phyloP scores from a whole-genome alignment of 495 filamentous ascomycete genomes.

The Cercophora newfieldiana region DNA sequence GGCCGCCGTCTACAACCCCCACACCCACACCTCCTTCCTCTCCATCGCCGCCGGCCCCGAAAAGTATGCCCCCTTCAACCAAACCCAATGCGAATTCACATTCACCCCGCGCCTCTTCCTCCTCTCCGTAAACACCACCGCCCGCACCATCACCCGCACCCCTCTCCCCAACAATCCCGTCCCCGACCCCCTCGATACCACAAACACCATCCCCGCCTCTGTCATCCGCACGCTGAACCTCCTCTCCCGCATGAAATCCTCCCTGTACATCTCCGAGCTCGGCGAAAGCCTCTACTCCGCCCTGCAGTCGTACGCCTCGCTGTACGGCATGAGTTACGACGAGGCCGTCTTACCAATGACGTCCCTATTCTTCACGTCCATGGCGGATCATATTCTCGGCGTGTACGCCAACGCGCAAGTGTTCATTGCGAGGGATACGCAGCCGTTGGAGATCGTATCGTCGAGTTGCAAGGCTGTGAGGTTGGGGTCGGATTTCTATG shows the following conservation, averaged over 20 bases:
- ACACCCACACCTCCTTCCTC: not conserved
- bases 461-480: not conserved
- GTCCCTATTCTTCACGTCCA: not conserved
- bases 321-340: not conserved
- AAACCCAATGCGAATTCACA: not conserved
- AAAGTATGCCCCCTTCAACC: not conserved
- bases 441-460: not conserved
- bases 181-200: constrained; percentile 17
- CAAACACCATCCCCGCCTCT: not conserved
- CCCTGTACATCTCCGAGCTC: constrained; percentile 24
- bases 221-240: constrained; percentile 27
- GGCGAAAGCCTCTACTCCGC: not conserved
- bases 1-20: not conserved
- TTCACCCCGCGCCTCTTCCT: not conserved
- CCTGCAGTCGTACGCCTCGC: not conserved
- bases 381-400: not conserved
- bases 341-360: not conserved
- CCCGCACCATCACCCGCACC: constrained; percentile 19
- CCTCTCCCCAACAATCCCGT: constrained; percentile 19
- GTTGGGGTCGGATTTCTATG: not conserved
- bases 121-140: constrained; percentile 27
- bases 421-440: not conserved
- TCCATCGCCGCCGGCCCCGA: not conserved
- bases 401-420: not conserved
- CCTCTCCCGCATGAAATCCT: constrained; percentile 25